Conservation (phyloP, 1,284 basidiomycete genomes). For the Irpex sp. region DNA sequence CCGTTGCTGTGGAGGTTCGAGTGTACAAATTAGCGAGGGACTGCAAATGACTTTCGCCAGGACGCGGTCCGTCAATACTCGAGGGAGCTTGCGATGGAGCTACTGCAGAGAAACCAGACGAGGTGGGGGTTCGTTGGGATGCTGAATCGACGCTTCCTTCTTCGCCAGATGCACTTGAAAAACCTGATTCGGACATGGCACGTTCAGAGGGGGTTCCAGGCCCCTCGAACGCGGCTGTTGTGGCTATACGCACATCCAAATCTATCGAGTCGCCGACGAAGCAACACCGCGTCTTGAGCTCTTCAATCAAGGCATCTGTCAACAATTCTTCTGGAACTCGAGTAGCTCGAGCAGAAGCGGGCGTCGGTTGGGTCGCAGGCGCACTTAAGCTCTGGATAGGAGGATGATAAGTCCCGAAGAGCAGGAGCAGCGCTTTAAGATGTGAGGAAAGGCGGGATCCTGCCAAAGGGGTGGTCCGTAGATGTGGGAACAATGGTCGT, state of each 20-base stretch:
- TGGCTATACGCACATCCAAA: slow-evolving; percentile 36
- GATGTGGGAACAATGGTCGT: slow-evolving; percentile 77
- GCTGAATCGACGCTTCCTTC: slow-evolving; percentile 36
- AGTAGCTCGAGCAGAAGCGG: slow-evolving; percentile 46
- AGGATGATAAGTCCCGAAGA: slow-evolving; percentile 79
- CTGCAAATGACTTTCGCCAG: slow-evolving; percentile 54
- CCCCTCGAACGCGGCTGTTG: slow-evolving; percentile 37
- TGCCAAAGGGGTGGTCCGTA: slow-evolving; percentile 81
- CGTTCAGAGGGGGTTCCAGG: slow-evolving; percentile 52
- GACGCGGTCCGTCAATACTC: slow-evolving; percentile 19
- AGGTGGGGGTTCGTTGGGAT: slow-evolving; percentile 40
- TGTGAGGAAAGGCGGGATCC: slow-evolving; percentile 74
- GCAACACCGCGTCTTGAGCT: slow-evolving; percentile 79
- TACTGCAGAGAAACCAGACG: slow-evolving; percentile 58
- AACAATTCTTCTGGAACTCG: slow-evolving; percentile 74
- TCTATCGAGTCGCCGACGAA: slow-evolving; percentile 67
- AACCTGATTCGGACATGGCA: slow-evolving; percentile 62
- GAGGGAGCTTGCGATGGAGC: slow-evolving; percentile 35
- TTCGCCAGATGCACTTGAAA: slow-evolving; percentile 50
- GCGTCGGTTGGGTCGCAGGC: slow-evolving; percentile 56
- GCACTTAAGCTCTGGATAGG: slow-evolving; percentile 69
- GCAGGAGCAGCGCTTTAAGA: slow-evolving; percentile 72
- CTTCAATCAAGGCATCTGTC: slow-evolving; percentile 72
- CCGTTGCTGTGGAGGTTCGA: slow-evolving; percentile 70
- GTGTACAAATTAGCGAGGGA: slow-evolving; percentile 65